Evolutionary conservation across 192 early-diverging fungal genomes (phyloP).

Genomic region (Rhizophlyctis rosea): DNA sequence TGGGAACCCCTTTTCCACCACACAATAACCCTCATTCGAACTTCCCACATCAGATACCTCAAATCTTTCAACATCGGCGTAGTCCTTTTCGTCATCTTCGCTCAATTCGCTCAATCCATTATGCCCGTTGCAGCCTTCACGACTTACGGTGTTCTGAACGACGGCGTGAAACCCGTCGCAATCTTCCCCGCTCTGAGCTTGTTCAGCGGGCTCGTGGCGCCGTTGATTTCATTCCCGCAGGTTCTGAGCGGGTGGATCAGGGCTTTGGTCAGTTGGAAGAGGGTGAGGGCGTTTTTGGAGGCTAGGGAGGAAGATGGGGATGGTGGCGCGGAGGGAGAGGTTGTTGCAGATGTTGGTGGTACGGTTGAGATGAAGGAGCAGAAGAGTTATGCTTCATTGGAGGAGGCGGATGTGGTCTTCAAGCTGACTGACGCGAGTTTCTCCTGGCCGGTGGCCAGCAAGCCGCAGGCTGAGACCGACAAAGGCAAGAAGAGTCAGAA

Average conservation of each 20-base stretch:
- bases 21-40: conserved; percentile 4
- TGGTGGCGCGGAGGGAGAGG: no score
- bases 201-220: conserved; percentile 30
- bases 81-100: no score
- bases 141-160: conserved; percentile 12
- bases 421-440: no score
- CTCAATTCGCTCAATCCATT: conserved; percentile 17
- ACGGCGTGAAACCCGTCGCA: conserved; percentile 5
- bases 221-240: conserved; percentile 29
- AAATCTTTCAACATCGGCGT: conserved; percentile 1
- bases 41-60: conserved; percentile 18
- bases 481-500: no score
- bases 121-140: conserved; percentile 23
- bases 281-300: conserved; percentile 22
- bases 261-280: conserved; percentile 12
- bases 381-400: no score
- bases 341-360: no score
- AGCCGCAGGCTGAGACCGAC: no score
- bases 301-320: no score
- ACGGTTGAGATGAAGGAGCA: no score
- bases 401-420: no score
- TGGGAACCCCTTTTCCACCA: conserved; percentile 8
- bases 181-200: conserved; percentile 38
- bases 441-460: no score
- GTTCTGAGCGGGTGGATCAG: conserved; percentile 6